Base-by-base conservation (phyloP, 495 filamentous ascomycete species). In the Daldinia childiae region DNA sequence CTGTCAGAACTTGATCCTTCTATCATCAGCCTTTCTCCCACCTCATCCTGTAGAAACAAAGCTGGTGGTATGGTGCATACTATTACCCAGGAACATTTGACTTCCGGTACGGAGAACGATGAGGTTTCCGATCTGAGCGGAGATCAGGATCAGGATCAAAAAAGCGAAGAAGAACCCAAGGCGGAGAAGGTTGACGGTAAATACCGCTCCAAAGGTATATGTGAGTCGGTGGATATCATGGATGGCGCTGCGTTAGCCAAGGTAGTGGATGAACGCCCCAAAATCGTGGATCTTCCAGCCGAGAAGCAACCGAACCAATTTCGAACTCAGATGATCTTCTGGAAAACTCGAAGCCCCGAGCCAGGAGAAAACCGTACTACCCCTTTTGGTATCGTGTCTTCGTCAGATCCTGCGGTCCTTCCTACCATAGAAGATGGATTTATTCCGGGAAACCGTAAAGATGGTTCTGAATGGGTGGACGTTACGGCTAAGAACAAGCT, bases 381-480 rank as follows among this genome's bases (percentile, higher is more conserved):
- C 1, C 19, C 8, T 24, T 21, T 7, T 12, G 12, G 8, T 24
- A 21, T 24, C 19, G 19, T 21, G 8, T 48, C 43, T 24, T 48
- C 19, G 21, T 9, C 4, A 30, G 27, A 6, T 0, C 7, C 26
- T 2, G 14, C 12, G 30, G 50, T 17, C 15, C 6, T 30, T 24
- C 50, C 15, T n/a, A 9, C 50, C 24, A 4, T 2, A 54, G 50
- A 30, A 50, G 26, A 50, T 21, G 41, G 24, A 32, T 6, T 17
- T 4, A 6, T 27, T 0, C 7, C 3, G 6, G 21, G 5, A 29
- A 60, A 2, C 8, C 3, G 0, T 6, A n/a, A 27, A 3, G 14
- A 48, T n/a, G 17, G 5, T 14, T 27, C 51, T 4, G 58, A 43
- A 30, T 62, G 58, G 58, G 41, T 62, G 15, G 41, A 62, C 17